A percentile compares a stretch with the other conserved stretches of the same genome.
phyloP scores from a whole-genome alignment of 2,329 filamentous ascomycete species.

The Hypoxylon sp. region DNA sequence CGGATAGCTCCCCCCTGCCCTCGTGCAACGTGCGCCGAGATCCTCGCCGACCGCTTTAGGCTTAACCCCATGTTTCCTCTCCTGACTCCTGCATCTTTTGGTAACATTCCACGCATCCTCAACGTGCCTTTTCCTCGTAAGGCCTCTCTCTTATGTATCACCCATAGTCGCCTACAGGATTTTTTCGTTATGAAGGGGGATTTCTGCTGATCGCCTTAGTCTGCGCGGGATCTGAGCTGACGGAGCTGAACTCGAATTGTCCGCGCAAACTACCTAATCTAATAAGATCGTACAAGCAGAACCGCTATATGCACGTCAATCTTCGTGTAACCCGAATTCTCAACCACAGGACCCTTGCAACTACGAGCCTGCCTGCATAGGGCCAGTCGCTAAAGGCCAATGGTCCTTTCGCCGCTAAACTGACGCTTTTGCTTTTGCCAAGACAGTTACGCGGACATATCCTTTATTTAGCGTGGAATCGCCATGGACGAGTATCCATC shows the following conservation, averaged over 20 bases:
- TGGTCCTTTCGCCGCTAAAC: conserved; percentile 13
- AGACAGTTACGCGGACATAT: conserved; percentile 21
- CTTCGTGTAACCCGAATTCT: conserved; percentile 21
- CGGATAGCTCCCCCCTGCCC: conserved; percentile 38
- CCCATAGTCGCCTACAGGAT: conserved; percentile 24
- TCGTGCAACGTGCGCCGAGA: conserved; percentile 38
- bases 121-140: conserved; percentile 23
- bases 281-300: conserved; percentile 30
- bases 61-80: conserved; percentile 37
- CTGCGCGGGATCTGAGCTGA: conserved; percentile 21
- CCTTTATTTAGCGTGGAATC: conserved; percentile 1
- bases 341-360: conserved; percentile 12
- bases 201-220: conserved; percentile 19
- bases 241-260: conserved; percentile 16
- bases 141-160: conserved; percentile 16
- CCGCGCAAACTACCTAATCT: conserved; percentile 3
- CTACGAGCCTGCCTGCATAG: conserved; percentile 1
- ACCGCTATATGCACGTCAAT: conserved; percentile 31
- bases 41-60: conserved; percentile 35
- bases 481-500: conserved; percentile 7
- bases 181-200: conserved; percentile 17
- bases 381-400: conserved; percentile 12
- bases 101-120: conserved; percentile 37
- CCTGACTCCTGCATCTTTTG: conserved; percentile 45
- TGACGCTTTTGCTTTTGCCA: conserved; percentile 18